These are phyloP conservation scores for Phellinidium pouzarii DNA, from an alignment of 1,284 basidiomycete genomes.

Conservation along the genomic window DNA sequence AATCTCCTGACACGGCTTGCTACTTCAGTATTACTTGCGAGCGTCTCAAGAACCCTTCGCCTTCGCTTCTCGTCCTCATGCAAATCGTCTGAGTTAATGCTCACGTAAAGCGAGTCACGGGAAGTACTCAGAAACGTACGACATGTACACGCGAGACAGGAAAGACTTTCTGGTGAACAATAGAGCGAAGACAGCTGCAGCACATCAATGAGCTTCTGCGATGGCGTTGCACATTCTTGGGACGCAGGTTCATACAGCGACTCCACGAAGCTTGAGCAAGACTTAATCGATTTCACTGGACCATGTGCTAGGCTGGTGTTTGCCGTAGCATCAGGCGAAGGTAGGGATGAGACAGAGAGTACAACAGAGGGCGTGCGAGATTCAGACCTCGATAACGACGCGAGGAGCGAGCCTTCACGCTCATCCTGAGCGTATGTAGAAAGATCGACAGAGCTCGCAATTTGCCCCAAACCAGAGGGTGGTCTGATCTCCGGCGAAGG, in stretches of 20 bases:
- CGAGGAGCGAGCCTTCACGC: slow-evolving; percentile 8
- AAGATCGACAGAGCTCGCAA: slow-evolving; percentile 12
- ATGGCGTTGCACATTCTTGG: background rate
- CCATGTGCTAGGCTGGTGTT: background rate
- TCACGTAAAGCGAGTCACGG: slow-evolving; percentile 3
- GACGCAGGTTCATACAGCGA: background rate
- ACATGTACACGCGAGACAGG: slow-evolving; percentile 4
- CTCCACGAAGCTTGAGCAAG: background rate
- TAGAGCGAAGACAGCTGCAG: slow-evolving; percentile 5
- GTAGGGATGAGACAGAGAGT: background rate
- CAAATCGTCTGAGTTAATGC: slow-evolving; percentile 10
- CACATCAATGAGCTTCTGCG: slow-evolving; percentile 7
- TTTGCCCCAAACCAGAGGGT: slow-evolving; percentile 15
- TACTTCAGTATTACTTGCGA: slow-evolving; percentile 3
- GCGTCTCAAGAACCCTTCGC: slow-evolving; percentile 6
- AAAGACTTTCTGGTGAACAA: slow-evolving; percentile 3
- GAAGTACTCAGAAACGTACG: slow-evolving; percentile 1
- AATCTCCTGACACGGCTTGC: slow-evolving; percentile 3
- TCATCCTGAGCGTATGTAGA: slow-evolving; percentile 17
- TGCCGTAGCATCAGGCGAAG: slow-evolving; percentile 1
- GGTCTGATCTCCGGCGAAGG: slow-evolving; percentile 18
- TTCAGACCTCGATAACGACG: slow-evolving; percentile 2
- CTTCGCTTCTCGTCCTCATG: slow-evolving; percentile 6
- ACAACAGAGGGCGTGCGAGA: slow-evolving; percentile 9
- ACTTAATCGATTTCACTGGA: background rate